Evolutionary conservation across 257 asterid genomes (phyloP), one percentile per base, ranked within the genome.

Genomic region (Voacanga thouarsii): DNA sequence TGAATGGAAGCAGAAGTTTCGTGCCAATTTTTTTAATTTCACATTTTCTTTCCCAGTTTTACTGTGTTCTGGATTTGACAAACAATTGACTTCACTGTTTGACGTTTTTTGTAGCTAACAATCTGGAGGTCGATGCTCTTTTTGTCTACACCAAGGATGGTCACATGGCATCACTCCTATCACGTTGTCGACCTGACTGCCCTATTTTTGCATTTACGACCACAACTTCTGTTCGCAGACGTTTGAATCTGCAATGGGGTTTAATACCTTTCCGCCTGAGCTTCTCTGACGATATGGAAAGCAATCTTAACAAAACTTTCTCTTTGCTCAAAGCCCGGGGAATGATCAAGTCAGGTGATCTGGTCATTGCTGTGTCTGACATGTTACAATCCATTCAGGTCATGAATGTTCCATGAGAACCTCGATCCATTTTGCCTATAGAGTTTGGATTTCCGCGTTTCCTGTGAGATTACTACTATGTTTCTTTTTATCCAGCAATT

Each of bases 351-450:
- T 87, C 97, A 23, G 99, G 98, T 43, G 99, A 91, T 85, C 89
- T 96, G 50, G 97, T 96, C 49, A 88, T 96, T 81, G 92, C 98
- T 51, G 99, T 93, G 80, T 92, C 99, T 7, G 98, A 96, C 78
- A 93, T 93, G 95, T 82, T 96, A 87, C 98, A 92, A 75, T 93
- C 97, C n/a, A 89, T 96, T 83, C 99, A 96, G 84, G 99, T 96
- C 47, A 96, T 93, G 97, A 92, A 89, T 78, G 98, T 96, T 39
- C 99, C 99, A 4, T 95, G 49, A 88, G 82, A 82, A 41, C 64
- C 41, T 55, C n/a, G 4, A 30, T 67, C n/a, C 26, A 28, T 41
- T 47, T 61, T 49, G 19, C 41, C 39, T 44, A 26, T 53, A 18
- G 43, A 28, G 8, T 28, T 39, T 57, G 71, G 43, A 70, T 43